These are phyloP conservation scores for Micractinium sp. DNA, from an alignment of 139 green algal species.

Conservation along the genomic window DNA sequence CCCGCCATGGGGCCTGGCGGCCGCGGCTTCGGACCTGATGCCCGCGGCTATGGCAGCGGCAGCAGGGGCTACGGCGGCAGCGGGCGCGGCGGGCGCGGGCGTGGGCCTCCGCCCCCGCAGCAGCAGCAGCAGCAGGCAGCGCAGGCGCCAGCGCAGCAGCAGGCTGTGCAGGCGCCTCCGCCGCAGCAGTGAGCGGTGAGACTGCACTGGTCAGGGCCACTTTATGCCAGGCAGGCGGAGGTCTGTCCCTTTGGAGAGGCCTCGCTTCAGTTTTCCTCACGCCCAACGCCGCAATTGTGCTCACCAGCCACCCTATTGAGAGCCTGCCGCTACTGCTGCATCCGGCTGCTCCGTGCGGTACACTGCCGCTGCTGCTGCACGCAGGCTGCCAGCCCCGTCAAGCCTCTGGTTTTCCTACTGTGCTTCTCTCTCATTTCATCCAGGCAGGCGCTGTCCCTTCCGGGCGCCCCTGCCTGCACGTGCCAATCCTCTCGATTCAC, in stretches of 20 bases:
- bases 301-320: too few species aligned
- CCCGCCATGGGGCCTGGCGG: neutral
- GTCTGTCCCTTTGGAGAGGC: neutral
- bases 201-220: neutral
- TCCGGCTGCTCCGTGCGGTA: neutral
- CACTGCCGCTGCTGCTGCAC: neutral
- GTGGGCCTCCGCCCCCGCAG: conserved; percentile 17
- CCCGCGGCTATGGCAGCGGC: neutral
- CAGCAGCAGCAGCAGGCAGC: neutral
- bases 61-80: conserved; percentile 20
- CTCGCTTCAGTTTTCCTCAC: neutral
- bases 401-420: neutral
- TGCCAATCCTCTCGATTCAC: too few species aligned
- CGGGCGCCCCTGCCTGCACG: too few species aligned
- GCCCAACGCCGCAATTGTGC: too few species aligned
- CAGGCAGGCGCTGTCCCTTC: neutral
- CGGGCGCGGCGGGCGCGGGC: conserved; percentile 1
- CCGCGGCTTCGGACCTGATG: neutral
- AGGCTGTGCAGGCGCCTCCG: neutral
- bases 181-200: neutral
- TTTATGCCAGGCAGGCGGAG: neutral
- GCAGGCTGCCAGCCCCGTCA: neutral
- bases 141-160: neutral
- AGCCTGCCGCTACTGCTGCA: neutral
- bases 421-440: conserved; percentile 1